phyloP scores from a whole-genome alignment of 208 protist species.

The Acanthamoeba triangularis region DNA sequence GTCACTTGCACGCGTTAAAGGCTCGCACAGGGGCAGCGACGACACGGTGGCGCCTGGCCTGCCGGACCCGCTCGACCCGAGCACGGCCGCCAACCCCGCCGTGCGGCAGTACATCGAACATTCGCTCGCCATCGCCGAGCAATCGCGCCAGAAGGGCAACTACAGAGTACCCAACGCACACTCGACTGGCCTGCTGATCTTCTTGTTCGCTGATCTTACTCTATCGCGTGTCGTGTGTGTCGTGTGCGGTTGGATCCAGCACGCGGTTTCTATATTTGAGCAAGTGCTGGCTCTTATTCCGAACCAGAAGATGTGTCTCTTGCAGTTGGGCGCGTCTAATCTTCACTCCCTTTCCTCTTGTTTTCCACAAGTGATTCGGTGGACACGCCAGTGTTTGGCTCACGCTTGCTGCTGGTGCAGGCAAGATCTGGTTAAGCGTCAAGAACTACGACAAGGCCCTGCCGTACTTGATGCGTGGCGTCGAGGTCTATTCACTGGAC shows the following conservation, averaged over 20 bases:
- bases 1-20: too few relatives aligned
- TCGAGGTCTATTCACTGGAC: neutral
- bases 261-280: neutral
- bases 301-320: neutral
- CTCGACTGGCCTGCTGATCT: neutral
- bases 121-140: neutral
- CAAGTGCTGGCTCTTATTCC: neutral
- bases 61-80: neutral
- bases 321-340: neutral
- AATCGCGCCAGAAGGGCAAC: neutral
- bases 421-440: neutral
- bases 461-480: neutral
- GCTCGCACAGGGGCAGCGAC: too few relatives aligned
- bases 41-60: neutral
- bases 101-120: conserved; percentile 3
- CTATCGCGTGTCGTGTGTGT: neutral
- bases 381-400: too few relatives aligned
- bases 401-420: neutral
- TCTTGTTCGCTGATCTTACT: neutral
- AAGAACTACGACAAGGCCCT: neutral
- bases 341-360: too few relatives aligned
- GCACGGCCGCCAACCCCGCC: neutral
- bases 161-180: neutral
- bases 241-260: neutral
- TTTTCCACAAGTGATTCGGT: too few relatives aligned